Percentiles rank a stretch among this genome's conserved stretches.
Conservation (phyloP, 352 stramenopile genomes). For the Phytopythium ostracodes region DNA sequence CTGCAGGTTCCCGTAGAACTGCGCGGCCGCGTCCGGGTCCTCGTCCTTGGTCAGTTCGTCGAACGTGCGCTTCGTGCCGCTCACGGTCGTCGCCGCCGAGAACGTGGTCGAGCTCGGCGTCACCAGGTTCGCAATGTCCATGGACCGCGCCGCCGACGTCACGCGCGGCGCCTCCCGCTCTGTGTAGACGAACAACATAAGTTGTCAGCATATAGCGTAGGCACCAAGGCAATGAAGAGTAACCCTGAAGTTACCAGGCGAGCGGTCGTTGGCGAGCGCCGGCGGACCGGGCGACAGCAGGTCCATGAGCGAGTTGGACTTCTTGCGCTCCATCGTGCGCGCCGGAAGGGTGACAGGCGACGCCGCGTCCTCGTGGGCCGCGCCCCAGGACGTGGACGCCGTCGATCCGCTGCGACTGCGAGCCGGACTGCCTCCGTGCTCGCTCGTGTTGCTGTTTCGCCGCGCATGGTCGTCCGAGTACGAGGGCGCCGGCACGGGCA, state of each 20-base stretch:
- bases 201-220: neutral
- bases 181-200: no score
- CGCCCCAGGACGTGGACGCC: conserved; percentile 9
- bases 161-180: conserved; percentile 17
- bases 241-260: conserved; percentile 18
- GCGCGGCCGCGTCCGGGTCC: conserved; percentile 61
- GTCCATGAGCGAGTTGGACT: conserved; percentile 77
- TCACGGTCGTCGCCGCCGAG: conserved; percentile 3
- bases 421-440: neutral
- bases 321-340: conserved; percentile 37
- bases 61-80: conserved; percentile 42
- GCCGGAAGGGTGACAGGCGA: conserved; percentile 1
- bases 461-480: conserved; percentile 20
- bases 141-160: conserved; percentile 16
- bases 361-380: conserved; percentile 5
- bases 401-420: conserved; percentile 7
- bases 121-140: conserved; percentile 64
- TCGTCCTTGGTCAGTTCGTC: conserved; percentile 49
- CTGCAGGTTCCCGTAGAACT: conserved; percentile 86
- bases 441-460: neutral
- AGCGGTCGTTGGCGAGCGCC: conserved; percentile 27
- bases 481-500: conserved; percentile 41
- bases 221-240: neutral
- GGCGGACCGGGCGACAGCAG: conserved; percentile 58
- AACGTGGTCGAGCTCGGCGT: conserved; percentile 19